Base-by-base conservation (phyloP, 208 protist species). In the Acanthamoeba healyi region DNA sequence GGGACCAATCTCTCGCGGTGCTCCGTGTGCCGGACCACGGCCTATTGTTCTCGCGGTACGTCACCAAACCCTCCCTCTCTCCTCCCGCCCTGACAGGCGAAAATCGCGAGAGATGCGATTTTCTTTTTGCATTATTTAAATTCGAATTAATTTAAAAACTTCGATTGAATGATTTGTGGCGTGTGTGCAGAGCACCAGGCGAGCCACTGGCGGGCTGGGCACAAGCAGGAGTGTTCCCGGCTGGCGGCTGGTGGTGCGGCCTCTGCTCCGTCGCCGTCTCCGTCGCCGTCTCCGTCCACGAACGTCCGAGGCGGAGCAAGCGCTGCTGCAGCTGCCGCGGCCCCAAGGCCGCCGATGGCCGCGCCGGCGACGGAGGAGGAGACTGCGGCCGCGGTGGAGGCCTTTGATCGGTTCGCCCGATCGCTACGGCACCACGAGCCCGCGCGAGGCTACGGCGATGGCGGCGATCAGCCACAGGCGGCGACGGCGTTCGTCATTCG, bases 11-110 rank as follows among this genome's bases (percentile, higher is more conserved):
- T 84, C 42, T 84, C 44, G 2, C 74, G 74, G 7, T 84, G 74
- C 34, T 49, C 74, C 2, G 74, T 32, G 12, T 84, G 74, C 74
- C 74, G 74, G 2, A 38, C 29, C 3, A 84, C 74, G 3, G 38
- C 74, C 10, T 84, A 84, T n/a, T 84, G 74, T 36, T 84, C 74
- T 58, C 38, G 74, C 2, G 74, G 74, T 84, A 38, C 74, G 9
- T 32, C n/a, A 54, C 56, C 22, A 56, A 56, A 49, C 12, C 44
- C 12, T 49, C 44, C n/a, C n/a, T n/a, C n/a, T n/a, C n/a, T n/a
- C n/a, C n/a, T n/a, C n/a, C n/a, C n/a, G n/a, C n/a, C n/a, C n/a
- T n/a, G n/a, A n/a, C n/a, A n/a, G n/a, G n/a, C n/a, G n/a, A n/a
- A 49, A 49, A 49, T 49, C 4, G 44, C 44, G 44, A 49, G 44